A percentile compares a stretch with the other conserved stretches of the same genome.
These are phyloP conservation scores for Solanum neorickii DNA, from an alignment of 257 asterid species.

Conservation along the genomic window DNA sequence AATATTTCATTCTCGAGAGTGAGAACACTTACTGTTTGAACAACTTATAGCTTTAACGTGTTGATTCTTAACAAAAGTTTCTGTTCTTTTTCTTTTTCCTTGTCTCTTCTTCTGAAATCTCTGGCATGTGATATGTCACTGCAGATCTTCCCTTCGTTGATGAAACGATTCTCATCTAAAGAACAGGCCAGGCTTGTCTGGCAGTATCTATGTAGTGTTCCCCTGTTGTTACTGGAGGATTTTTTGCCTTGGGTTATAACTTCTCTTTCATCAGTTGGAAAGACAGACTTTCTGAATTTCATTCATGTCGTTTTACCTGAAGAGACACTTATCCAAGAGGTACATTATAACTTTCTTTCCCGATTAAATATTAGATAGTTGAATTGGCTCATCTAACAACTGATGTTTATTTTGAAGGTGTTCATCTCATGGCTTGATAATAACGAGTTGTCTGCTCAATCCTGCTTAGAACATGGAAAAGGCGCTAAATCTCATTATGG, in stretches of 20 bases:
- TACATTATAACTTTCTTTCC: conserved; percentile 15
- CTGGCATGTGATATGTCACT: not conserved
- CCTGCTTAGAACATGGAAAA: conserved; percentile 20
- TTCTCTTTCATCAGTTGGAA: conserved; percentile 42
- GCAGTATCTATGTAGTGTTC: conserved; percentile 78
- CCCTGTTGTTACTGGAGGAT: conserved; percentile 58
- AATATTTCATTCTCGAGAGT: not conserved
- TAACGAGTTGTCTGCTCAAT: conserved; percentile 18
- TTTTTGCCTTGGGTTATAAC: conserved; percentile 61
- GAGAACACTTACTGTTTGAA: not conserved
- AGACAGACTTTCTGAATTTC: conserved; percentile 38
- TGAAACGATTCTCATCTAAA: conserved; percentile 35
- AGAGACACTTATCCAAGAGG: conserved; percentile 69
- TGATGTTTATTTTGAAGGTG: conserved; percentile 35
- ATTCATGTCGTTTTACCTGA: conserved; percentile 47
- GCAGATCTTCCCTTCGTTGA: conserved; percentile 73
- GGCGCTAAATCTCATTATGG: conserved; percentile 41
- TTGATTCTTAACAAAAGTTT: not conserved
- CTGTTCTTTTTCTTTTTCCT: not conserved
- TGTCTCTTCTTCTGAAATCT: not conserved
- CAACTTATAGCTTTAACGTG: not conserved
- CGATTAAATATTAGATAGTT: not conserved
- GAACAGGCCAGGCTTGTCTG: conserved; percentile 76
- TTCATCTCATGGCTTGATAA: conserved; percentile 58
- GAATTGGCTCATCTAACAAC: conserved; percentile 14